phyloP scores from a whole-genome alignment of 2,329 filamentous ascomycete species.

The Aspergillus fumigatus region DNA sequence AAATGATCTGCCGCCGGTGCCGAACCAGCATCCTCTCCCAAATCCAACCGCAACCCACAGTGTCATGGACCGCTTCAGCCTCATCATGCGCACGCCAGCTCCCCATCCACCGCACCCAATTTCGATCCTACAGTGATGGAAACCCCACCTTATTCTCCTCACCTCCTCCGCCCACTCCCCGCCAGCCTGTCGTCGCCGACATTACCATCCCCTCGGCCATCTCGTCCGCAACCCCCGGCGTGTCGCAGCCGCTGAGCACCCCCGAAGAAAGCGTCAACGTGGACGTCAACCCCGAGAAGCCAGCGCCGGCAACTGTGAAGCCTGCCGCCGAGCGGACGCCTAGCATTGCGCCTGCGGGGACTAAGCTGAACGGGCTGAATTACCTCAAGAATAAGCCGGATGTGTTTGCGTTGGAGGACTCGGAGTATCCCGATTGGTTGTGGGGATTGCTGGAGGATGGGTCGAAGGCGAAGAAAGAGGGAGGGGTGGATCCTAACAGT shows the following conservation, averaged over 20 bases:
- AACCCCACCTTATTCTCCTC: slow-evolving; percentile 24
- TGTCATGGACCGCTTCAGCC: slow-evolving; percentile 24
- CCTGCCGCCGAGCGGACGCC: slow-evolving; percentile 24
- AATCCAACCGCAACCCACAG: slow-evolving; percentile 27
- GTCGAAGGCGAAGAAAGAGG: slow-evolving; percentile 30
- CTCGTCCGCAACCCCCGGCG: slow-evolving; percentile 37
- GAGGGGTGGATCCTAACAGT: slow-evolving; percentile 39
- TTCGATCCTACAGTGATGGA: slow-evolving; percentile 31
- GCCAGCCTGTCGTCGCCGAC: slow-evolving; percentile 28
- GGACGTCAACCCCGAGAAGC: slow-evolving; percentile 22
- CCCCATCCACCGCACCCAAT: slow-evolving; percentile 26
- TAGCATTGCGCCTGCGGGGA: slow-evolving; percentile 39
- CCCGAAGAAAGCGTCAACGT: slow-evolving; percentile 29
- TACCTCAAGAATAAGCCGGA: slow-evolving; percentile 46
- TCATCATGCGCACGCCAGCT: slow-evolving; percentile 26
- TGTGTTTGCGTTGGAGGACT: slow-evolving; percentile 42
- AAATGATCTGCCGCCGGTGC: slow-evolving; percentile 41
- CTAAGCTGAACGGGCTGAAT: slow-evolving; percentile 39
- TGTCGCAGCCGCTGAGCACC: slow-evolving; percentile 40
- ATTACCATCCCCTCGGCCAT: slow-evolving; percentile 33
- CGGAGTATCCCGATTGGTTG: slow-evolving; percentile 47
- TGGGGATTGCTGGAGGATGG: slow-evolving; percentile 41
- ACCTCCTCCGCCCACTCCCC: slow-evolving; percentile 29
- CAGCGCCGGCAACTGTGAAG: slow-evolving; percentile 14
- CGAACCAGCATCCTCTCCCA: slow-evolving; percentile 37